phyloP scores from a whole-genome alignment of 371 early-diverging fungal genomes.

The Funneliformis caledonium region DNA sequence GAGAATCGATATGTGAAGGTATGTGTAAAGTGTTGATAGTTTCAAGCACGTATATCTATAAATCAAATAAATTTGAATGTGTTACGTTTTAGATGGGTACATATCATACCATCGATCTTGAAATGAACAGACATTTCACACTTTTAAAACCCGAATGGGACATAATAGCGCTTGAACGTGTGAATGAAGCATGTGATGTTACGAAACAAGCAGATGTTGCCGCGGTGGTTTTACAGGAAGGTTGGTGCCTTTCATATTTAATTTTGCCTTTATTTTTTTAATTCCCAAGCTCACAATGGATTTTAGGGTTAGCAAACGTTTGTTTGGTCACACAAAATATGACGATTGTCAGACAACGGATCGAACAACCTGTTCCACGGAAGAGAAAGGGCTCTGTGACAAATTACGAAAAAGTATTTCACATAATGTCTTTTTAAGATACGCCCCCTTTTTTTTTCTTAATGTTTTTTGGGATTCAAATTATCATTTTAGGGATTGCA shows the following conservation, averaged over 20 bases:
- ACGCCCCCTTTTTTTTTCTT: background rate
- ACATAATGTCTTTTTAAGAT: background rate
- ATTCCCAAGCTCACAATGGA: conserved; percentile 2
- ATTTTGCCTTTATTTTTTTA: background rate
- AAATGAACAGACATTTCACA: conserved; percentile 87
- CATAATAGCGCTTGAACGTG: conserved; percentile 84
- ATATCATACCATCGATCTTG: conserved; percentile 95
- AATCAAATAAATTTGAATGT: background rate
- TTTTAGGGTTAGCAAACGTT: conserved; percentile 81
- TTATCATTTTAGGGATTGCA: conserved; percentile 60
- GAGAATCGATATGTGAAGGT: conserved; percentile 94
- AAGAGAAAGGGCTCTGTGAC: conserved; percentile 90
- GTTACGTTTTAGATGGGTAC: conserved; percentile 74
- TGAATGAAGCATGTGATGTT: conserved; percentile 89
- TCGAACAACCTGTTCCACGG: conserved; percentile 89
- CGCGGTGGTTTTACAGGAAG: conserved; percentile 95
- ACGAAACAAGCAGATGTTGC: conserved; percentile 92
- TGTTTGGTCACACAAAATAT: conserved; percentile 93
- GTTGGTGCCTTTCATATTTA: conserved; percentile 33
- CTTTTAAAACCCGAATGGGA: conserved; percentile 94
- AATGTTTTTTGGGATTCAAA: background rate
- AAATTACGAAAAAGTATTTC: conserved; percentile 82
- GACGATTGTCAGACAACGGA: conserved; percentile 93
- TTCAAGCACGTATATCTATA: background rate
- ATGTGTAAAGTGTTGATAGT: conserved; percentile 16